Percentiles rank a stretch among this genome's conserved stretches.
Conservation (phyloP, 1,284 basidiomycete genomes). For the Stygiomarasmius scandens region DNA sequence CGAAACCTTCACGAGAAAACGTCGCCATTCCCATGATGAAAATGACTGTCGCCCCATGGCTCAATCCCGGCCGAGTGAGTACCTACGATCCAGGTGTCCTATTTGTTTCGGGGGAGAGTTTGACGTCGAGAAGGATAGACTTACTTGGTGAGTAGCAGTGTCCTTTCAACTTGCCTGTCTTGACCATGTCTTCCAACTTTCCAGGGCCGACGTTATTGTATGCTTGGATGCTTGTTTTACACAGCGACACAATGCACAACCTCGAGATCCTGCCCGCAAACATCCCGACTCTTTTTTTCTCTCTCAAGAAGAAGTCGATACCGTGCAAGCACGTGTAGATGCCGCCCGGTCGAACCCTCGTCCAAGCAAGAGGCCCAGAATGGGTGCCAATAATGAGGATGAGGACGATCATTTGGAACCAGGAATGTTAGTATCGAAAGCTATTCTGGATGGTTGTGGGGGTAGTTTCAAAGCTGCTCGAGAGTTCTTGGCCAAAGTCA, state of each 20-base stretch:
- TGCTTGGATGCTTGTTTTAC: constrained; percentile 23
- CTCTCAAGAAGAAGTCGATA: constrained; percentile 4
- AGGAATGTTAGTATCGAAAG: no score
- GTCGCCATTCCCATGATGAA: no score
- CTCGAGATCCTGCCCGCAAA: not conserved
- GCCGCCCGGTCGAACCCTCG: not conserved
- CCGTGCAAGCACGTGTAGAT: not conserved
- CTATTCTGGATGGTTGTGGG: no score
- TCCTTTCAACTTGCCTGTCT: not conserved
- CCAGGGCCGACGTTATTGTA: constrained; percentile 5
- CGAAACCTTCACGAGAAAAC: no score
- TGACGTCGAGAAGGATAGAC: not conserved
- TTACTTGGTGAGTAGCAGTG: not conserved
- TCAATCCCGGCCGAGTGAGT: constrained; percentile 16
- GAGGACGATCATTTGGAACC: no score
- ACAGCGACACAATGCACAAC: constrained; percentile 15
- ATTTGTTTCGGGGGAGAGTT: constrained; percentile 18
- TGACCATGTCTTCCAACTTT: no score
- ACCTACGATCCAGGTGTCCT: constrained; percentile 19
- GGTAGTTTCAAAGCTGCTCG: constrained; percentile 34
- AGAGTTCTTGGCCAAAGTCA: constrained; percentile 17
- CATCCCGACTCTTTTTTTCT: constrained; percentile 12
- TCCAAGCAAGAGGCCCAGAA: not conserved
- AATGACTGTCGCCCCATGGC: no score
- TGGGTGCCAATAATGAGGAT: no score